Base-by-base conservation (phyloP, 208 protist species). In the Crithidia brevicula region DNA sequence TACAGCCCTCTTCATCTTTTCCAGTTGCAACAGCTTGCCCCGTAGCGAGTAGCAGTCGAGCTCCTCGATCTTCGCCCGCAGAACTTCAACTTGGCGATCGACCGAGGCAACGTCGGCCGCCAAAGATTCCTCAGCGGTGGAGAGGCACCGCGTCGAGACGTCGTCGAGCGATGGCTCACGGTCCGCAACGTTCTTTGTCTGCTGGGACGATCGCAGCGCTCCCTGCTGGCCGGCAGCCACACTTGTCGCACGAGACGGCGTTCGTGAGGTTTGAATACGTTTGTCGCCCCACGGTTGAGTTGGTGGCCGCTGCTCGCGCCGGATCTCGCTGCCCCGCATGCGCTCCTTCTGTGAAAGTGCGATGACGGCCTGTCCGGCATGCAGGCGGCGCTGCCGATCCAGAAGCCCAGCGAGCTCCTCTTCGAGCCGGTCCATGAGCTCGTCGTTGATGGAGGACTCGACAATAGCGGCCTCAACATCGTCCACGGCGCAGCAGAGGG, bases 1-100 rank as follows among this genome's bases (percentile, higher is more conserved):
- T 11, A 74, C 79, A 11, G 42, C 56, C 4, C 73, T 68, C 62
- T 92, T 92, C 16, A 79, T 58, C 57, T 62, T 58, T 53, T 93
- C 82, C 40, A 95, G 59, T n/a, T 82, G 67, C 8, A 83, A 67
- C 18, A 95, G 79, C 42, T 89, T 86, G 0, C 72, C 58, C n/a
- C 76, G 75, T 16, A 89, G 38, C 11, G 81, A 89, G 64, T 76
- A 83, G 20, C 57, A 42, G 23, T 95, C 82, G 0, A 82, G 52
- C 16, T 63, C 27, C 23, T 52, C 20, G n/a, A 92, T 81, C 3
- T 68, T 43, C 2, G 49, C 49, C 61, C 84, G 82, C 11, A 83
- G 52, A 0, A 49, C 46, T 36, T 78, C 79, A 27, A 91, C 82
- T 33, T 83, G 76, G 22, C 43, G 74, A 49, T 94, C 88, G 16